Percentiles rank a stretch among this genome's conserved stretches.
Conservation (phyloP, 768 basidiomycete genomes). For the Panus rudis region DNA sequence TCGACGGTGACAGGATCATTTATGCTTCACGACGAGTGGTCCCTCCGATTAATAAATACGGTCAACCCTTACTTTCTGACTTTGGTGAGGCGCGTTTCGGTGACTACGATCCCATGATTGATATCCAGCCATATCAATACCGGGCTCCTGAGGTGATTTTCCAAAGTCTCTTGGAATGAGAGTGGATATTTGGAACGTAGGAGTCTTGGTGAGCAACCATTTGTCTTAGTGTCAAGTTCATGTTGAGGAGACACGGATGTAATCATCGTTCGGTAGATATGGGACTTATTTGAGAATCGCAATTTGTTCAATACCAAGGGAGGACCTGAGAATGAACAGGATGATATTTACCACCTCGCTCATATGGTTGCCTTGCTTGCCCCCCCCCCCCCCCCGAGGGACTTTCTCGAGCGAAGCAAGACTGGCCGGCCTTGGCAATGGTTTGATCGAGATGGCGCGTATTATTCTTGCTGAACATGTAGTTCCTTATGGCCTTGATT, state of each 20-base stretch:
- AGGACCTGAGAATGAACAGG: not conserved
- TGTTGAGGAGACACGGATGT: too few relatives aligned
- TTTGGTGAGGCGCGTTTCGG: constrained; percentile 18
- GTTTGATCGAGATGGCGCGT: constrained; percentile 7
- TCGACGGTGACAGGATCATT: constrained; percentile 9
- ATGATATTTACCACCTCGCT: constrained; percentile 9
- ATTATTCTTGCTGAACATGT: not conserved
- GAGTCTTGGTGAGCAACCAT: constrained; percentile 21
- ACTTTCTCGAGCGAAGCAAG: constrained; percentile 9
- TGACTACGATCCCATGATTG: too few relatives aligned
- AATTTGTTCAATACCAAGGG: constrained; percentile 12
- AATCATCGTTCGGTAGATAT: constrained; percentile 7
- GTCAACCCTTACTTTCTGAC: constrained; percentile 15
- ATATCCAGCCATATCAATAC: constrained; percentile 21
- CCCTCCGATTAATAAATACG: constrained; percentile 2
- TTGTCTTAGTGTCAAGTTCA: not conserved
- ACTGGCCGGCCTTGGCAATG: constrained; percentile 4
- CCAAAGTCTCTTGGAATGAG: constrained; percentile 20
- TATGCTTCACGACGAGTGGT: constrained; percentile 5
- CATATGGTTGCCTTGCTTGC: constrained; percentile 14
- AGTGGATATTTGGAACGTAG: constrained; percentile 28
- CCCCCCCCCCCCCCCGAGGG: constrained; percentile 8
- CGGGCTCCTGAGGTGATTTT: constrained; percentile 27
- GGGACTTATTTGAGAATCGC: constrained; percentile 7
- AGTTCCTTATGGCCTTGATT: not conserved